Evolutionary conservation across 2,329 filamentous ascomycete genomes (phyloP), one percentile per base, ranked within the genome.

Genomic region (Graphium sp.): DNA sequence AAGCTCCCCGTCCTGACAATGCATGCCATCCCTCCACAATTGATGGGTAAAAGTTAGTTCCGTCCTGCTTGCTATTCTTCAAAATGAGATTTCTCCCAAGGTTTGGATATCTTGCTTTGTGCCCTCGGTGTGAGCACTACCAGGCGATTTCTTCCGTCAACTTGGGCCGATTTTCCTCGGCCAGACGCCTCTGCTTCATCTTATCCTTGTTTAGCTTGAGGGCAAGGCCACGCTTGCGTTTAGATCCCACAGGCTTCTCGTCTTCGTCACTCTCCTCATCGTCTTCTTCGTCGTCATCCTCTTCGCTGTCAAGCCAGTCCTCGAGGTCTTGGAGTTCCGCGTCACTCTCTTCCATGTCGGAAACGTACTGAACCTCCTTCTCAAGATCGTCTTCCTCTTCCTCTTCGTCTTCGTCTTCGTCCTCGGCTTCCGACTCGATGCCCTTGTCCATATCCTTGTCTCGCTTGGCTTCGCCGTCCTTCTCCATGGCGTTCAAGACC

Each of bases 361-460:
- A 87, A 33, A 95, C 82, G 44, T 94, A 95, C 58, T 95, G 84
- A 26, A 95, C 78, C 34, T 78, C 68, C 25, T 73, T 79, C 33
- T 76, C 74, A 22, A 81, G 72, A 39, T 79, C 80, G 47, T 84
- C 77, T 34, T 65, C 66, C 29, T 71, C 69, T 36, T 69, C 62
- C 18, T 80, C 75, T 36, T 73, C 66, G 42, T 80, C 74, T 23
- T 72, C 62, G 31, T 78, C 74, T 10, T 62, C 57, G 20, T 74
- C 68, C 26, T 80, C 71, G 4, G 81, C 76, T 16, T 84, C 80
- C 20, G 80, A 74, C 39, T 81, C 74, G 37, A 91, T 73, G 7
- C 85, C 87, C 41, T 85, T 74, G 48, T 94, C 87, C 49, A 89
- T 53, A 49, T 95, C 87, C 55, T 84, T 72, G 49, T 94, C 87